A percentile compares a stretch with the other conserved stretches of the same genome.
phyloP scores from a whole-genome alignment of 139 green algal genomes.

The Picochlorum sp. region DNA sequence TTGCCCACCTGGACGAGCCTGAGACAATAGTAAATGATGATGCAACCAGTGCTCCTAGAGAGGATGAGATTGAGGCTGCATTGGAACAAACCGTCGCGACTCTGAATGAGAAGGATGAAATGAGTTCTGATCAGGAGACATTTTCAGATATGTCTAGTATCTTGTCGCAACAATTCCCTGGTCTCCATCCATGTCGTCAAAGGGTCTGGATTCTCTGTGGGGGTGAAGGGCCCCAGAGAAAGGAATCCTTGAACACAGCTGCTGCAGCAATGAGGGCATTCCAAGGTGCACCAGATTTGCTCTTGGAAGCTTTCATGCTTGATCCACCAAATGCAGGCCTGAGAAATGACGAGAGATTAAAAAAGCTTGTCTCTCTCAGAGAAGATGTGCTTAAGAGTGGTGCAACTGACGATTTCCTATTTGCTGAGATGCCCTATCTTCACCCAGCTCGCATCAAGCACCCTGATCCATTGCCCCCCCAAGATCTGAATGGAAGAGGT shows the following conservation, averaged over 20 bases:
- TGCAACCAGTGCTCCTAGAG: not conserved
- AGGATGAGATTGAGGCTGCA: not conserved
- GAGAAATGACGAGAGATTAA: not conserved
- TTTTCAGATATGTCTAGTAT: not conserved
- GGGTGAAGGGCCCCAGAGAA: slow-evolving; percentile 21
- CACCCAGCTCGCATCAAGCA: slow-evolving; percentile 14
- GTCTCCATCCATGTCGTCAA: slow-evolving; percentile 12
- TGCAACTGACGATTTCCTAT: slow-evolving; percentile 7
- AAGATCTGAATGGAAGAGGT: not conserved
- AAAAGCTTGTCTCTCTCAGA: not conserved
- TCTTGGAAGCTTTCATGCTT: slow-evolving; percentile 21
- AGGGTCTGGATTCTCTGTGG: slow-evolving; percentile 30
- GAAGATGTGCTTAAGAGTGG: slow-evolving; percentile 11
- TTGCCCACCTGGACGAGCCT: not conserved
- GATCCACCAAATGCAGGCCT: slow-evolving; percentile 6
- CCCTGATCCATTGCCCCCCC: not conserved
- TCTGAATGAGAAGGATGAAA: not conserved
- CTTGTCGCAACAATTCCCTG: not conserved
- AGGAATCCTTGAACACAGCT: slow-evolving; percentile 15
- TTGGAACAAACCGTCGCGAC: not conserved
- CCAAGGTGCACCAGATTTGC: slow-evolving; percentile 17
- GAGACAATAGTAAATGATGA: not conserved
- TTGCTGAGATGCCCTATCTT: slow-evolving; percentile 1
- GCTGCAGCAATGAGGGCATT: slow-evolving; percentile 6
- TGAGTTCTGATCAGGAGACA: not conserved